Base-by-base conservation (phyloP, 805 yeast species). In the Saturnispora hagleri region DNA sequence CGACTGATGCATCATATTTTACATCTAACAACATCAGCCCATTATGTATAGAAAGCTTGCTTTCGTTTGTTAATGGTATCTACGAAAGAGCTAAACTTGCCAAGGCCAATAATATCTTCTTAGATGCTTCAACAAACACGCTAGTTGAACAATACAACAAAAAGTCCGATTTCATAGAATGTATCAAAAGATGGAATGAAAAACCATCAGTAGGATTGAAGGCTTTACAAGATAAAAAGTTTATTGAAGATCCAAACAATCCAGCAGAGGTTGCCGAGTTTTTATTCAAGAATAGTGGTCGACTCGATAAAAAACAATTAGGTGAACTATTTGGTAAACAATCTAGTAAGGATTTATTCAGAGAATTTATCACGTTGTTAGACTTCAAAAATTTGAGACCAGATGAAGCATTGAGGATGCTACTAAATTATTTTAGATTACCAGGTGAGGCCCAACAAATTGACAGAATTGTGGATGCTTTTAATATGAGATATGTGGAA, bases 361-460 rank as follows among this genome's bases (percentile, higher is more conserved):
- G 73, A 47, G 71, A 76, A 46, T 93, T 89, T 62, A 77, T 91
- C 57, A 71, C 72, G 1, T 66, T 81, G 51, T 84, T 91, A 64
- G 91, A 90, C 52, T 90, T 90, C 63, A 71, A 73, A 36, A 84
- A 79, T 18, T 71, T 86, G 58, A 75, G 99, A 61, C 91, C 95
- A 2, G 99, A 93, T 66, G 97, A 91, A 67, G 97, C 97, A 0
- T 72, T 93, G 49, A 77, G 99, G 61, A 74, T 86, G 51, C 67
- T 93, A 54, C 73, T 95, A 58, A 85, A 86, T 52, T 79, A 86
- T 20, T 91, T 93, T 63, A 79, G 99, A 65, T 74, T 93, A 47
- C 98, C 98, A 1, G 99, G 99, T 54, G 99, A 93, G 69, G 86
- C 97, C 0, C 98, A 89, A 62, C 97, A 89, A 66, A 93, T 93